Percentiles rank a stretch among this genome's conserved stretches.
phyloP scores from a whole-genome alignment of 2,329 filamentous ascomycete genomes.

The Exophiala alcalophila region DNA sequence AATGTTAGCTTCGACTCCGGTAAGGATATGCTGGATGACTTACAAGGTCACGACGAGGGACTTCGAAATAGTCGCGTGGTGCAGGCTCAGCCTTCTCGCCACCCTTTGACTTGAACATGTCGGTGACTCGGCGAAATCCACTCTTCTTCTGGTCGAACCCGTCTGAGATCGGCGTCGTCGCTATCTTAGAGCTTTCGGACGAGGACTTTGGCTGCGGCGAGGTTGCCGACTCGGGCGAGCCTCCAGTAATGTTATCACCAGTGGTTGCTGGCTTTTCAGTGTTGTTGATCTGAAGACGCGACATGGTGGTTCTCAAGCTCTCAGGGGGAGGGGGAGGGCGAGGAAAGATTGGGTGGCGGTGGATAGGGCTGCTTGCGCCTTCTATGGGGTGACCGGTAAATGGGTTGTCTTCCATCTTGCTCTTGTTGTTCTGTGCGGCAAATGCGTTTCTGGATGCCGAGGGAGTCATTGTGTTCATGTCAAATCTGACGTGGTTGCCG shows the following conservation, averaged over 20 bases:
- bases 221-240: conserved; percentile 10
- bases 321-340: conserved; percentile 1
- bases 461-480: conserved; percentile 1
- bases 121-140: conserved; percentile 27
- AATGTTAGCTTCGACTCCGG: too few species aligned
- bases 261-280: conserved; percentile 12
- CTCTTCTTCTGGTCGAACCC: conserved; percentile 18
- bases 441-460: conserved; percentile 9
- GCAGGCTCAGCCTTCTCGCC: conserved; percentile 16
- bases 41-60: conserved; percentile 26
- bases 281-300: conserved; percentile 11
- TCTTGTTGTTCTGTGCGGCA: conserved; percentile 4
- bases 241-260: conserved; percentile 8
- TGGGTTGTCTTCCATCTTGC: conserved; percentile 1
- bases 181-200: conserved; percentile 11
- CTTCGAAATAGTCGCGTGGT: too few species aligned
- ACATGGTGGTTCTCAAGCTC: conserved; percentile 12
- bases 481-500: conserved; percentile 5
- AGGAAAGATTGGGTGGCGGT: neutral
- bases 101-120: conserved; percentile 24
- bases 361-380: conserved; percentile 3
- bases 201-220: conserved; percentile 10
- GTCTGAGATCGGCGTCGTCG: conserved; percentile 12
- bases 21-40: neutral
- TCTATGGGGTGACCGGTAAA: conserved; percentile 1